A percentile compares a stretch with the other conserved stretches of the same genome.
Conservation (phyloP, 2,329 filamentous ascomycete genomes). For the Penicillium sp. region DNA sequence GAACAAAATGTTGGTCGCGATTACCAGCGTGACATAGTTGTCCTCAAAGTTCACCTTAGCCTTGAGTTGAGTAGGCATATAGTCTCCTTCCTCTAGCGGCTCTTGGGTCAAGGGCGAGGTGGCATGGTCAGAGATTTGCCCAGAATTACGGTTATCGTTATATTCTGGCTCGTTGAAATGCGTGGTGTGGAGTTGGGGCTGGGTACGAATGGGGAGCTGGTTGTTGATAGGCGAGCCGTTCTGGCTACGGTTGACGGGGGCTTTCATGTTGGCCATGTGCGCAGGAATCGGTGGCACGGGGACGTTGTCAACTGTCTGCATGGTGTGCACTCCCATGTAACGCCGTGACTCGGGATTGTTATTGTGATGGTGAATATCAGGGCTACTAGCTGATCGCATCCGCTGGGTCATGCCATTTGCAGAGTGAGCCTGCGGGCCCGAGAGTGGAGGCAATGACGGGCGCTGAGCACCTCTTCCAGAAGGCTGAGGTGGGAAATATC, state of each 20-base stretch:
- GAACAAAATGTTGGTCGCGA: slow-evolving; percentile 91
- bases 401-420: slow-evolving; percentile 60
- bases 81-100: slow-evolving; percentile 38
- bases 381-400: slow-evolving; percentile 89
- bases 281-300: slow-evolving; percentile 76
- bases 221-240: slow-evolving; percentile 73
- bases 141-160: slow-evolving; percentile 32
- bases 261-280: slow-evolving; percentile 62
- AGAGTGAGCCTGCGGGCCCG: slow-evolving; percentile 52
- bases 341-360: slow-evolving; percentile 42
- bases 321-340: slow-evolving; percentile 56
- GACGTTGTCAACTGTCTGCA: slow-evolving; percentile 56
- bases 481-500: slow-evolving; percentile 63
- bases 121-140: slow-evolving; percentile 31
- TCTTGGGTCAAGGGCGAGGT: slow-evolving; percentile 38
- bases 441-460: slow-evolving; percentile 76
- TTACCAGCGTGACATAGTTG: slow-evolving; percentile 93
- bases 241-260: slow-evolving; percentile 71
- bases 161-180: slow-evolving; percentile 44
- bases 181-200: slow-evolving; percentile 45
- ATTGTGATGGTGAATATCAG: slow-evolving; percentile 76
- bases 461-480: slow-evolving; percentile 60
- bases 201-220: slow-evolving; percentile 61
- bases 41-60: slow-evolving; percentile 92
- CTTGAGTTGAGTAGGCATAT: slow-evolving; percentile 75